Base-by-base conservation (phyloP, 2,329 filamentous ascomycete genomes). In the Ascochyta fabae region DNA sequence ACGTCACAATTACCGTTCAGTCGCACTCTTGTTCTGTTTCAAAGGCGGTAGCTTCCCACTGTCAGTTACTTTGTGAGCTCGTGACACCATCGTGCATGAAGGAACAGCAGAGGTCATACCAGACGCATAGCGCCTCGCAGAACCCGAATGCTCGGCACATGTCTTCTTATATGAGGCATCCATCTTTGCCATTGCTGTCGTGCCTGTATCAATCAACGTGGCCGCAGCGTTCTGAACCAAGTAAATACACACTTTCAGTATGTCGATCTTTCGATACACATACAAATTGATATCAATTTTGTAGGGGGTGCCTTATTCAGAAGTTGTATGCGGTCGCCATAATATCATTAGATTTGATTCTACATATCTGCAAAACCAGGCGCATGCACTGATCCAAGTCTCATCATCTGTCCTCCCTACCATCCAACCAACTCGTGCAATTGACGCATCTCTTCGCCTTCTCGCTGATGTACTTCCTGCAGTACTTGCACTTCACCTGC, bases 401-500 rank as follows among this genome's bases (percentile, higher is more conserved):
- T 15, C 9, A 10, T 38, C 39, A 35, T 15, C 55, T 53, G 45
- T 84, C 81, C 60, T 85, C 82, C 56, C 82, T 76, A 7, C 82
- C 83, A 71, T 86, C 84, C 58, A 80, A 73, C 83, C 83, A 86
- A 58, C 79, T 84, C 9, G 83, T 84, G 65, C 84, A 86, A 61
- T 84, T 83, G 3, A 84, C 71, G 68, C 83, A 86, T 6, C 83
- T 77, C 58, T 78, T 66, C 53, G 86, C 87, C 81, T 87, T 86
- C 47, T 84, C 82, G 64, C 83, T 87, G 53, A 89, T 85, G 23
- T 72, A 78, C 73, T 87, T 86, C 56, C 82, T 79, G 69, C 88
- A 90, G 66, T 88, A 91, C 67, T 79, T 83, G 76, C 88, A 92
- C 74, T 86, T 88, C 48, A 86, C 80, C 24, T 83, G 85, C 62